Base-by-base conservation (phyloP, 192 early-diverging fungal genomes). In the Rhizophlyctis rosea region DNA sequence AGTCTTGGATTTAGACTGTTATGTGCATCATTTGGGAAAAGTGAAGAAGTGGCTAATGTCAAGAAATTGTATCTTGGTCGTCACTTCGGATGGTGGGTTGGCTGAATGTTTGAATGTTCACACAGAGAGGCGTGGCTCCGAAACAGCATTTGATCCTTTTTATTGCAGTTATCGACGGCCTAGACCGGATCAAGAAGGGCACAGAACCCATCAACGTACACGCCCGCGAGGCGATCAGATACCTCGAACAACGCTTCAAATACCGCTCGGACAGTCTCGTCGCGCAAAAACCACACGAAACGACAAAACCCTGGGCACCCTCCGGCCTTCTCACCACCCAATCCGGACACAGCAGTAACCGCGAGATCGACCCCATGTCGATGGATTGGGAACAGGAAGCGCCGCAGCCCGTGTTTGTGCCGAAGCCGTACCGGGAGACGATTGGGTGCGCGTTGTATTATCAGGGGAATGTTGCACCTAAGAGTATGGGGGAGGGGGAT, bases 231-330 rank as follows among this genome's bases (percentile, higher is more conserved):
- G 73, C 74, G 4, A 81, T 70, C 36, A 62, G 79, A 21, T 81
- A 73, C 49, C 69, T 81, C n/a, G 79, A 81, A 54, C 74, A 81
- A 39, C 67, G 79, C 3, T 76, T 81, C 61, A 34, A 61, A 31
- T 77, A 70, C 72, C 54, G 62, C 24, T 64, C 54, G 3, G 49
- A 51, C n/a, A 53, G 47, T 52, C 62, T 81, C 2, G 36, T 47
- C n/a, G 70, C 70, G n/a, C 79, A 81, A 51, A 59, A 69, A 24
- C 39, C 34, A 3, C 29, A 71, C 14, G 74, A 75, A 47, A 11
- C 27, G 23, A 35, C 18, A 23, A 39, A 35, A 9, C 30, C 50
- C 9, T 65, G 61, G 65, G 55, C n/a, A n/a, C n/a, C n/a, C n/a
- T n/a, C n/a, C n/a, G n/a, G n/a, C n/a, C n/a, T n/a, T n/a, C n/a